A percentile compares a stretch with the other conserved stretches of the same genome.
These are phyloP conservation scores for Amanita rimosa DNA, from an alignment of 768 basidiomycete genomes.

Conservation along the genomic window DNA sequence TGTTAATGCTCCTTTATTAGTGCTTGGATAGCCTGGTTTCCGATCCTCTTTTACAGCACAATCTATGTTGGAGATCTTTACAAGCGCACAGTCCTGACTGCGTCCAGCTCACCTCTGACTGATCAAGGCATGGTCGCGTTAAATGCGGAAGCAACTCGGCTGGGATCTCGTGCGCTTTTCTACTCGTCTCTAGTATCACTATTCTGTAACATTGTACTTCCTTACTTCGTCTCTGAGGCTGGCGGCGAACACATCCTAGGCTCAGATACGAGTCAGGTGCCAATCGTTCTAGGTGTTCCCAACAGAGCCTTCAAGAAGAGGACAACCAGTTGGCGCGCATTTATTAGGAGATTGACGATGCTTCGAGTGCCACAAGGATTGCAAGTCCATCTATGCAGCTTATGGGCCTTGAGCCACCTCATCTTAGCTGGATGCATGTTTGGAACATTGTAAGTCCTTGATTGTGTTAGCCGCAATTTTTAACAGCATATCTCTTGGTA, in stretches of 20 bases:
- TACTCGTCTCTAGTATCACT: slow-evolving; percentile 65
- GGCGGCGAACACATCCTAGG: neutral
- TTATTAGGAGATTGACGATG: slow-evolving; percentile 9
- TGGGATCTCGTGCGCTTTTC: slow-evolving; percentile 79
- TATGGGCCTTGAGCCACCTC: slow-evolving; percentile 75
- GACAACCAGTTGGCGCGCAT: neutral
- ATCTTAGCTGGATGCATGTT: slow-evolving; percentile 72
- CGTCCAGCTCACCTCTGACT: slow-evolving; percentile 17
- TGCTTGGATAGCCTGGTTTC: slow-evolving; percentile 88
- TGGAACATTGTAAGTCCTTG: slow-evolving; percentile 61
- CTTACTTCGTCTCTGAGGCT: slow-evolving; percentile 42
- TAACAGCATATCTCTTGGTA: slow-evolving; percentile 17
- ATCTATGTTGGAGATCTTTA: slow-evolving; percentile 85
- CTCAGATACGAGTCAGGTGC: neutral
- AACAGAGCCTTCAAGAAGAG: neutral
- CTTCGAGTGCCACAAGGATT: slow-evolving; percentile 27
- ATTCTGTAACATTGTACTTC: slow-evolving; percentile 54
- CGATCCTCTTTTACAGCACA: slow-evolving; percentile 79
- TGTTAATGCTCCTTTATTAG: slow-evolving; percentile 25
- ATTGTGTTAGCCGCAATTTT: neutral
- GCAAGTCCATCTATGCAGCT: slow-evolving; percentile 49
- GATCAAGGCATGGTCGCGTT: slow-evolving; percentile 21
- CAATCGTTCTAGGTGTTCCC: neutral
- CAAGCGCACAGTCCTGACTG: slow-evolving; percentile 26
- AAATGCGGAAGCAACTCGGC: slow-evolving; percentile 64